Evolutionary conservation across 257 asterid genomes (phyloP).

Genomic region (Buddleja alternifolia): DNA sequence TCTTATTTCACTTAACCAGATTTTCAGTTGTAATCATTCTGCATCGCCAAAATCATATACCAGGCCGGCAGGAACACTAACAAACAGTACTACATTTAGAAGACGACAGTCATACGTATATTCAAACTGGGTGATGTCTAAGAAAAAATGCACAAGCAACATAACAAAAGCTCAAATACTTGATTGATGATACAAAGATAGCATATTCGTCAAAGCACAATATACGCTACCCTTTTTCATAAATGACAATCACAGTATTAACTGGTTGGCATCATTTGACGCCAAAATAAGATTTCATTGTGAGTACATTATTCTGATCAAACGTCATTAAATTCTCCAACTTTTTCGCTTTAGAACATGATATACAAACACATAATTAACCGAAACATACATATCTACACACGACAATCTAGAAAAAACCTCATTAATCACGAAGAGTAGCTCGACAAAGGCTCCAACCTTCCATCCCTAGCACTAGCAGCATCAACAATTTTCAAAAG

Average conservation of each 20-base stretch:
- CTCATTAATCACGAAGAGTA: constrained; percentile 39
- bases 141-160: neutral
- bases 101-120: neutral
- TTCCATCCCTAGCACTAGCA: constrained; percentile 12
- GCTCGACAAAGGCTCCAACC: constrained; percentile 34
- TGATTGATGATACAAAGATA: neutral
- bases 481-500: constrained; percentile 61
- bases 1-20: neutral
- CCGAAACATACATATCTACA: constrained; percentile 34
- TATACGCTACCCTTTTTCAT: constrained; percentile 4
- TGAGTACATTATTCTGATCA: neutral
- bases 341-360: constrained; percentile 4
- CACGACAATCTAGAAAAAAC: constrained; percentile 5
- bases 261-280: constrained; percentile 4
- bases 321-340: neutral
- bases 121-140: neutral
- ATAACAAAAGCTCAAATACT: neutral
- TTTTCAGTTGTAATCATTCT: too few relatives aligned
- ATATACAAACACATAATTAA: constrained; percentile 26
- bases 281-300: constrained; percentile 7
- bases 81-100: neutral
- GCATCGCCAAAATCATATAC: neutral
- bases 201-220: neutral
- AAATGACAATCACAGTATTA: constrained; percentile 9
- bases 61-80: too few relatives aligned